Evolutionary conservation across 1,284 basidiomycete genomes (phyloP).

Genomic region (Meripilus lineatus): DNA sequence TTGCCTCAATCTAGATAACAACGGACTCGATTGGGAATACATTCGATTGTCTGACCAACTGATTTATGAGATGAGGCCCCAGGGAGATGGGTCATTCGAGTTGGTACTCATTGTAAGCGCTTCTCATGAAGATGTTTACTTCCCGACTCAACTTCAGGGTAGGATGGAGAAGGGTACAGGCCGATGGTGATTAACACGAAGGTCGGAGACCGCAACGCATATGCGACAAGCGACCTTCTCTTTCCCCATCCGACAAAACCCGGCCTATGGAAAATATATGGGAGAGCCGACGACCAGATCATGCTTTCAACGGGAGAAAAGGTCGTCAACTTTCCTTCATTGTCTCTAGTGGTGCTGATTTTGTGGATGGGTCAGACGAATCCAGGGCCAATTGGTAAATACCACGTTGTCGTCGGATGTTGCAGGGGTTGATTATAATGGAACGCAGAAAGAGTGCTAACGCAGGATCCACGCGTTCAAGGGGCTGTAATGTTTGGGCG

Average conservation of each 20-base stretch:
- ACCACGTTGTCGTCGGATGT: neutral
- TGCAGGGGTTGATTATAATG: neutral
- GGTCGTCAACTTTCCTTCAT: constrained; percentile 9
- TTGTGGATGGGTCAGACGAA: constrained; percentile 7
- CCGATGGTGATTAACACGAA: constrained; percentile 4
- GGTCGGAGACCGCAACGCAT: constrained; percentile 3
- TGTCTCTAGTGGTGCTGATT: neutral
- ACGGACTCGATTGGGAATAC: constrained; percentile 20
- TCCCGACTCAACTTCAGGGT: neutral
- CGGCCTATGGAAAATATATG: constrained; percentile 6
- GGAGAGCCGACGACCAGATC: constrained; percentile 10
- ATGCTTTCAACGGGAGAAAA: constrained; percentile 24
- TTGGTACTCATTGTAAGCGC: constrained; percentile 15
- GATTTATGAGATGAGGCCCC: constrained; percentile 10
- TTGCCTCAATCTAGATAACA: constrained; percentile 8
- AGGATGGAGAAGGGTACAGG: neutral
- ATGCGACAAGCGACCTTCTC: constrained; percentile 8
- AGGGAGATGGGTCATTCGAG: constrained; percentile 17
- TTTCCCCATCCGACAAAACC: constrained; percentile 8
- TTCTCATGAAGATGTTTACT: neutral
- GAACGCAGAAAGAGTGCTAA: constrained; percentile 25
- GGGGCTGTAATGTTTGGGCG: constrained; percentile 35
- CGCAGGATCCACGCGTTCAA: constrained; percentile 24
- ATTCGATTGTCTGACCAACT: constrained; percentile 9
- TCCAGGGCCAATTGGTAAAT: constrained; percentile 7